Evolutionary conservation across 257 asterid species (phyloP), one percentile per base, ranked within the genome.

Genomic region (Solanum paucissectum): DNA sequence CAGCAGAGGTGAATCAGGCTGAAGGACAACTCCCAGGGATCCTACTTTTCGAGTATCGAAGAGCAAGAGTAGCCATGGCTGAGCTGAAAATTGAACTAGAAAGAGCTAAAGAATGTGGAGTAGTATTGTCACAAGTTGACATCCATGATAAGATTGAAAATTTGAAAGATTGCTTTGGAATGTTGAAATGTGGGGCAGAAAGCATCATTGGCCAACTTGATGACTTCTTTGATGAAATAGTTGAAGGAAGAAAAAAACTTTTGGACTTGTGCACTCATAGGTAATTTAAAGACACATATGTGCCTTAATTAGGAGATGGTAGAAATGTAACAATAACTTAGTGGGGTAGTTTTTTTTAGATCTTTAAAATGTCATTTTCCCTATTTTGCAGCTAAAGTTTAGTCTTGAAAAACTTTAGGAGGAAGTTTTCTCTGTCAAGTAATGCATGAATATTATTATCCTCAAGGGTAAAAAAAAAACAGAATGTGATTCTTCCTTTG

Each of bases 171-270:
- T 94, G 94, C 68, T 91, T 93, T 88, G 96, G 86, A 87, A 90
- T 55, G 87, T 89, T 95, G 93, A 94, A 94, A 82, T 85, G 92
- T 90, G 98, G 98, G 88, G 92, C 91, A 32, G 98, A 94, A 89
- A 89, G 92, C 27, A 88, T 95, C 68, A 89, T 93, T 84, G 96
- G 93, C 5, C 98, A 95, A 87, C 92, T 95, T 87, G 98, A 95
- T 92, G 98, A 95, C 83, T 93, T 95, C 91, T 95, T 95, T 88
- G 98, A 95, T 91, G 98, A 95, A 86, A 94, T 95, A 75, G 98
- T 95, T 87, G 98, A 94, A 58, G 95, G 95, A 34, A 92, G 98
- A 93, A 94, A 94, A 91, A 94, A 89, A 93, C 94, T 95, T 81
- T 91, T 94, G 86, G 95, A 94, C 90, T 92, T 95, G 93, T 94